Percentiles rank a stretch among this genome's conserved stretches.
Conservation (phyloP, 2,329 filamentous ascomycete genomes). For the Teratosphaeria destructans region DNA sequence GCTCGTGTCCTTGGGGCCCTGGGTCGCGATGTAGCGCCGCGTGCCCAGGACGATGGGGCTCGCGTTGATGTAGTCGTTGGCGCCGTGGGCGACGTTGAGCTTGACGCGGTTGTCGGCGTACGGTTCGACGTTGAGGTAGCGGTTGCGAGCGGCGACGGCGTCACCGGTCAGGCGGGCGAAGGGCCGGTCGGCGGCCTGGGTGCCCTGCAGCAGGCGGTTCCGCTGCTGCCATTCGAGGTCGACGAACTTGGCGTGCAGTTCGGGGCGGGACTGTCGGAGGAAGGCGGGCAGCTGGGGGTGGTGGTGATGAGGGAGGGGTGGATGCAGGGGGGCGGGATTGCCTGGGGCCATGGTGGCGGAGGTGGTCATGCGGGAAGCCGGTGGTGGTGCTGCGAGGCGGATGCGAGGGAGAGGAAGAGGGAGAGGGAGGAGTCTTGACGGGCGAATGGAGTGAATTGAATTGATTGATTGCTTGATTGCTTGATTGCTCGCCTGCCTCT, state of each 20-base stretch:
- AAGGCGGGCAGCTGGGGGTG: neutral
- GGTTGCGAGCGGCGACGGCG: slow-evolving; percentile 56
- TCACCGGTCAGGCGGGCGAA: slow-evolving; percentile 51
- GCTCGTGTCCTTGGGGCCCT: slow-evolving; percentile 69
- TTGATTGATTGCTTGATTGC: too few relatives aligned
- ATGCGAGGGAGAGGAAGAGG: neutral
- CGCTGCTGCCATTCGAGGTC: slow-evolving; percentile 53
- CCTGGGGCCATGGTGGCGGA: neutral
- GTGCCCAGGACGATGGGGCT: slow-evolving; percentile 35
- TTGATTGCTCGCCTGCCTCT: neutral
- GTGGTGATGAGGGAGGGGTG: neutral
- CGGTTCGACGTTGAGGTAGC: slow-evolving; percentile 82
- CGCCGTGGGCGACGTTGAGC: slow-evolving; percentile 58
- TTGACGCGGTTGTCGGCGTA: slow-evolving; percentile 80
- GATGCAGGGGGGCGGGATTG: neutral
- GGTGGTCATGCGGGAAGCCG: neutral
- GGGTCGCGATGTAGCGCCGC: slow-evolving; percentile 72
- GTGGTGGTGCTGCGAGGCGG: neutral
- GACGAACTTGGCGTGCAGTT: slow-evolving; percentile 49
- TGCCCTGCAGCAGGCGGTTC: slow-evolving; percentile 40
- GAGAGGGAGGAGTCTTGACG: too few relatives aligned
- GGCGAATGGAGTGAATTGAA: too few relatives aligned
- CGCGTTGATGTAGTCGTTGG: slow-evolving; percentile 45
- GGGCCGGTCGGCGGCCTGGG: slow-evolving; percentile 27
- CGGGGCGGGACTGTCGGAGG: slow-evolving; percentile 25